These are phyloP conservation scores for Pyrenochaeta sp. DNA, from an alignment of 2,329 filamentous ascomycete genomes.

Conservation along the genomic window DNA sequence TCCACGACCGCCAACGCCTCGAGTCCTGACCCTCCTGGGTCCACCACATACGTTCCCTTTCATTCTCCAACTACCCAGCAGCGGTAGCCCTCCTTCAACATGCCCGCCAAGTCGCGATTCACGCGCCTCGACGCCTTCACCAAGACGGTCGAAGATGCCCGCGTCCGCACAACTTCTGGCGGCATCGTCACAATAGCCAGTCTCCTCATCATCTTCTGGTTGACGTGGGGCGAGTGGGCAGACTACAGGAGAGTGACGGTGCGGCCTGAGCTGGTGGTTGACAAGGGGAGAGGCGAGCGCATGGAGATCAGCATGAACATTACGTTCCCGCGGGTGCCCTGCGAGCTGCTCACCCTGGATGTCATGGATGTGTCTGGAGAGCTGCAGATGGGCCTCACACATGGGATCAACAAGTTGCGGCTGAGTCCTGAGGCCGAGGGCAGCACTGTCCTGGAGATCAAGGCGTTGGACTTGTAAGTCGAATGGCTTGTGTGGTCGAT, in stretches of 20 bases:
- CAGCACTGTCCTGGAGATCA: conserved; percentile 59
- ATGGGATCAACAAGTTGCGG: conserved; percentile 91
- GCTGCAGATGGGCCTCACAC: conserved; percentile 91
- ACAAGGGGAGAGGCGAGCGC: conserved; percentile 95
- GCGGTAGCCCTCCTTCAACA: conserved; percentile 50
- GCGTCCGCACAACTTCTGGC: conserved; percentile 92
- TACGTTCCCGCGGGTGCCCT: conserved; percentile 91
- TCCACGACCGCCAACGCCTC: conserved; percentile 7
- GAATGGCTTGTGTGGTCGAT: too few relatives aligned
- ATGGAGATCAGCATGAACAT: conserved; percentile 99
- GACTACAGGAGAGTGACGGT: conserved; percentile 89
- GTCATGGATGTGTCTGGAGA: conserved; percentile 99
- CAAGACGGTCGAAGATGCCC: conserved; percentile 98
- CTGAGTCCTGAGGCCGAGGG: conserved; percentile 76
- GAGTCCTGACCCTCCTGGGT: conserved; percentile 1
- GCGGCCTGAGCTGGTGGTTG: conserved; percentile 91
- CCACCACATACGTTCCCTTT: not conserved
- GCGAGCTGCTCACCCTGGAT: conserved; percentile 93
- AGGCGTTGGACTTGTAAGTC: conserved; percentile 49
- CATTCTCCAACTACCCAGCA: conserved; percentile 10
- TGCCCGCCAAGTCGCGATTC: conserved; percentile 93
- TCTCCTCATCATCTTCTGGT: conserved; percentile 83
- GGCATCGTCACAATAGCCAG: conserved; percentile 94
- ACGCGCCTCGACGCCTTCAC: conserved; percentile 98
- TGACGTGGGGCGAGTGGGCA: conserved; percentile 94